These are phyloP conservation scores for Neurospora tetraspora DNA, from an alignment of 495 filamentous ascomycete species.

Conservation along the genomic window DNA sequence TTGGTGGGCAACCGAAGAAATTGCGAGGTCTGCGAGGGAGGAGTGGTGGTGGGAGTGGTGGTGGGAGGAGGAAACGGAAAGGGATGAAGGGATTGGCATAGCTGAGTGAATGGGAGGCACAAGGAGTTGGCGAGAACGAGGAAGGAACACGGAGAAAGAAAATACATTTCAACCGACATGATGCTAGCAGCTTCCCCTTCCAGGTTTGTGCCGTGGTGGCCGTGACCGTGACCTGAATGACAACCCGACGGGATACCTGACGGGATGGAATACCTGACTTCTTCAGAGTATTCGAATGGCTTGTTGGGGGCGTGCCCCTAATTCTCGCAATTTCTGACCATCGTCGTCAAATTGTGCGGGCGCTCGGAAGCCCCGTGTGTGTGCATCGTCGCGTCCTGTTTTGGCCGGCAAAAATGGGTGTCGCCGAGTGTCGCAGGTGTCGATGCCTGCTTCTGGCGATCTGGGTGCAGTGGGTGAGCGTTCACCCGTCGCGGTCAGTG, in stretches of 20 bases:
- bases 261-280: not conserved
- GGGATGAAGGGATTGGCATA: not conserved
- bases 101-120: not conserved
- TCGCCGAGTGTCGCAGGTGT: not conserved
- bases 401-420: not conserved
- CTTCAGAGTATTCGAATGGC: not conserved
- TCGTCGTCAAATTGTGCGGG: not conserved
- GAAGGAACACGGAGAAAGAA: not conserved
- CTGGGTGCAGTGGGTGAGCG: no score
- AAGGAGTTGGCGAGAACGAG: not conserved
- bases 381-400: not conserved
- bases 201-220: not conserved
- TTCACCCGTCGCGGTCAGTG: not conserved
- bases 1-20: not conserved
- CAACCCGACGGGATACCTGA: not conserved
- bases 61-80: not conserved
- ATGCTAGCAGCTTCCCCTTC: not conserved
- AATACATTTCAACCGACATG: not conserved
- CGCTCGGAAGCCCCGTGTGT: not conserved
- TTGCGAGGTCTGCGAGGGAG: not conserved
- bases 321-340: not conserved
- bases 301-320: not conserved
- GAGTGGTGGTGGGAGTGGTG: not conserved
- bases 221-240: not conserved
- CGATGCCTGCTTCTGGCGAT: not conserved